Base-by-base conservation (phyloP, 495 filamentous ascomycete species). In the Penicillium bialowiezense region DNA sequence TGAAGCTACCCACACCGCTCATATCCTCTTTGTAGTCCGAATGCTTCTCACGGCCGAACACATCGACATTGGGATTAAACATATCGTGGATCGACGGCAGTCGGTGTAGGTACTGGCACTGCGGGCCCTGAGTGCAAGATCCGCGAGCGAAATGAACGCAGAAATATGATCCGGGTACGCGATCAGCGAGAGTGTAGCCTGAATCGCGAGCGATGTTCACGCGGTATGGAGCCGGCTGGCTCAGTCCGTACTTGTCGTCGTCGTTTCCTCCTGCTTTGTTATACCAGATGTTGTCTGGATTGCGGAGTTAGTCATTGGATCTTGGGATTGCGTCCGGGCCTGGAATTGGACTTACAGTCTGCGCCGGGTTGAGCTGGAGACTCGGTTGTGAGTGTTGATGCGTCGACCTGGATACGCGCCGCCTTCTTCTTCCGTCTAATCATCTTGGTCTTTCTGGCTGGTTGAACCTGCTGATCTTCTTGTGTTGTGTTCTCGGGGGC, bases 31-130 rank as follows among this genome's bases (percentile, higher is more conserved):
- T 54, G 31, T 51, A 62, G 44, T 56, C 52, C 7, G 7, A 10
- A 32, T 32, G 29, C 29, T 32, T 32, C 7, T 32, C 29, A 3
- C 89, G 76, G 2, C 92, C 93, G 65, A 99, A 99, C 54, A 87
- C 91, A 68, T 99, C 95, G 5, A 93, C 82, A 56, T 96, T 96
- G 0, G 87, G 86, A 49, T 88, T 89, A 68, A 87, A 96, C 32
- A 32, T 10, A 32, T 32, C 29, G 10, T 32, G 29, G 12, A 32
- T 32, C 3, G 29, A 79, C 0, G 93, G 95, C 5, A 96, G 76
- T 1, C 93, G 80, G 65, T 99, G 95, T 3, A 97, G 78, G 56
- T 96, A 97, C 56, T 96, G 85, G 80, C 95, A 99, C 55, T 97
- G 90, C 26, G 87, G 77, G 8, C 95, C 95, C 54, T 86, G 85